These are phyloP conservation scores for Anisogramma anomala DNA, from an alignment of 2,329 filamentous ascomycete genomes.

Conservation along the genomic window DNA sequence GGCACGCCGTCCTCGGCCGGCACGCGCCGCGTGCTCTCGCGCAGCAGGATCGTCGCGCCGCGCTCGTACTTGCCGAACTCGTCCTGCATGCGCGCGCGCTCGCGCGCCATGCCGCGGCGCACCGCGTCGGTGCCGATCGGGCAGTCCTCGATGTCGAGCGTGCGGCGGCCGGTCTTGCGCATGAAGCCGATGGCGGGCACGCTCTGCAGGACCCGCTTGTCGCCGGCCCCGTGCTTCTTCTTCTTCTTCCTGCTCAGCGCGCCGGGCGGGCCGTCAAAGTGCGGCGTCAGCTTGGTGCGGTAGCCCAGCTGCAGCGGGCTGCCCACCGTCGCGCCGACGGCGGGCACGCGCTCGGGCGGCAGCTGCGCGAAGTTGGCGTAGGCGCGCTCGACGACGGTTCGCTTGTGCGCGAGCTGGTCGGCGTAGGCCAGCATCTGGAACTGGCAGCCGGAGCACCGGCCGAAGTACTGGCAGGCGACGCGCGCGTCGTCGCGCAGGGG, in stretches of 20 bases:
- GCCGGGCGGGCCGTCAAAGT: slow-evolving; percentile 71
- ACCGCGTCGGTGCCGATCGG: slow-evolving; percentile 87
- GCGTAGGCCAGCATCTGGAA: slow-evolving; percentile 92
- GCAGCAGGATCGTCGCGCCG: slow-evolving; percentile 78
- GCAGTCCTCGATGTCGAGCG: slow-evolving; percentile 93
- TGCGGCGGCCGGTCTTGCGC: slow-evolving; percentile 65
- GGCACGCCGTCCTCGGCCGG: slow-evolving; percentile 35
- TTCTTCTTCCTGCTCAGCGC: slow-evolving; percentile 35
- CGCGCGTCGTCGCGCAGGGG: slow-evolving; percentile 64
- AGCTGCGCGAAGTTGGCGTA: slow-evolving; percentile 85
- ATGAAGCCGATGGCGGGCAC: slow-evolving; percentile 84
- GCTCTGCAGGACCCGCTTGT: slow-evolving; percentile 37
- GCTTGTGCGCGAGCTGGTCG: slow-evolving; percentile 78
- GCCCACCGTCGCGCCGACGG: slow-evolving; percentile 72
- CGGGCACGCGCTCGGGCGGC: slow-evolving; percentile 60
- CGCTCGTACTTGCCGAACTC: slow-evolving; percentile 62
- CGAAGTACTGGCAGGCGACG: slow-evolving; percentile 77
- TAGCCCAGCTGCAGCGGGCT: slow-evolving; percentile 89
- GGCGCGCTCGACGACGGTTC: slow-evolving; percentile 76
- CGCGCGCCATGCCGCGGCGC: slow-evolving; percentile 63
- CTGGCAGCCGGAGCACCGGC: slow-evolving; percentile 81
- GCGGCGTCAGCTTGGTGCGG: slow-evolving; percentile 90
- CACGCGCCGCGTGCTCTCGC: slow-evolving; percentile 71
- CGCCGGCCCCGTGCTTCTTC: slow-evolving; percentile 39
- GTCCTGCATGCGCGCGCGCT: slow-evolving; percentile 62